These are phyloP conservation scores for Aspergillus sojae DNA, from an alignment of 2,329 filamentous ascomycete species.

Conservation along the genomic window DNA sequence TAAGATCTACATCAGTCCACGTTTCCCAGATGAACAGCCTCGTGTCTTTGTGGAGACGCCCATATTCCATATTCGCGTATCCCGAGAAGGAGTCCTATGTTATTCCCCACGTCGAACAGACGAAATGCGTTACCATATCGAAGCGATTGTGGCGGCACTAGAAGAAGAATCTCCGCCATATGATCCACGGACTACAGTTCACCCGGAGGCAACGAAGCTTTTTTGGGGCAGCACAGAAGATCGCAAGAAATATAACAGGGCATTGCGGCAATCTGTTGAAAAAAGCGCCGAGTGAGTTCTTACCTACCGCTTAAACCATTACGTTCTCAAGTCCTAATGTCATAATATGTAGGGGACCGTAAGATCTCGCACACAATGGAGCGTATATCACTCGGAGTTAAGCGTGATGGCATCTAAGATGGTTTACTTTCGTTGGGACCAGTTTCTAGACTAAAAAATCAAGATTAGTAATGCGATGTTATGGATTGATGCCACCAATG, in stretches of 20 bases:
- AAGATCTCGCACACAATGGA: background rate
- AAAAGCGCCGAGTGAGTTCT: constrained; percentile 36
- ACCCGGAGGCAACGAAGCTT: constrained; percentile 80
- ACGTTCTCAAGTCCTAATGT: background rate
- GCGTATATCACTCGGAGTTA: background rate
- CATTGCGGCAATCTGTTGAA: constrained; percentile 74
- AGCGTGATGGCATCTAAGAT: background rate
- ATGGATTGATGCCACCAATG: background rate
- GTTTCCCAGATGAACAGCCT: constrained; percentile 86
- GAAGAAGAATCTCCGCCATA: constrained; percentile 88
- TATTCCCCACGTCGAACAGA: constrained; percentile 74
- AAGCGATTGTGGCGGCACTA: constrained; percentile 77
- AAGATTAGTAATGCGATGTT: background rate
- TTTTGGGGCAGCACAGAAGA: constrained; percentile 82
- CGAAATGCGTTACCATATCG: constrained; percentile 79
- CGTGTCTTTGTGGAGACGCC: constrained; percentile 77
- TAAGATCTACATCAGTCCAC: constrained; percentile 75
- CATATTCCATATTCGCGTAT: constrained; percentile 87
- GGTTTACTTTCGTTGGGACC: background rate
- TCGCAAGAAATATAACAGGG: constrained; percentile 81
- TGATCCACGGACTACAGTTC: constrained; percentile 84
- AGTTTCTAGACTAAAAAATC: background rate
- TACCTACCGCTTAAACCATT: background rate
- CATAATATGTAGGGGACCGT: background rate
- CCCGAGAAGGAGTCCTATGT: constrained; percentile 77